Evolutionary conservation across 345 rosid species (phyloP).

Genomic region (Corchorus capsularis): DNA sequence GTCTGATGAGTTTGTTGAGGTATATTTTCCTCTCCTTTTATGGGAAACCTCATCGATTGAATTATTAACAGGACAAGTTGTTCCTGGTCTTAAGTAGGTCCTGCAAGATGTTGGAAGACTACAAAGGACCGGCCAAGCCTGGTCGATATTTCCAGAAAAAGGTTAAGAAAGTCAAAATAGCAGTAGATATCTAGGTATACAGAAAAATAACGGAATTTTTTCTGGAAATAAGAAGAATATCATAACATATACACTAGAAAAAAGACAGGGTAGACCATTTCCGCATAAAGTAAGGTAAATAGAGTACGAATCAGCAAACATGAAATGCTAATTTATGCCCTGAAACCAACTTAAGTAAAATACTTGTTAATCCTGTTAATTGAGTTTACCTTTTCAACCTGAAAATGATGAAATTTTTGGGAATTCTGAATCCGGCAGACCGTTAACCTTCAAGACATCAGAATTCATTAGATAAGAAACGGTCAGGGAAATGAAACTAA

Average conservation of each 20-base stretch:
- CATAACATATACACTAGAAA: too few species aligned
- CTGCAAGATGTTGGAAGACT: conserved; percentile 56
- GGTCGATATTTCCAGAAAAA: conserved; percentile 35
- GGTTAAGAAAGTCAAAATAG: conserved; percentile 12
- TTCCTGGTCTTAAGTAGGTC: conserved; percentile 71
- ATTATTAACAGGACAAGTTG: conserved; percentile 50
- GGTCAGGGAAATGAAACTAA: not conserved
- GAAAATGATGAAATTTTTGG: conserved; percentile 46
- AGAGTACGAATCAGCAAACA: not conserved
- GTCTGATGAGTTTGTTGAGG: conserved; percentile 33
- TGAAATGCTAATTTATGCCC: not conserved
- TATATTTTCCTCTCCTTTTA: conserved; percentile 42
- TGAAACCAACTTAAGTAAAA: not conserved
- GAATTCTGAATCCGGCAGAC: conserved; percentile 49
- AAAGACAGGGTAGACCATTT: too few species aligned
- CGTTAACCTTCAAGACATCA: conserved; percentile 43
- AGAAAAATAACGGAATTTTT: not conserved
- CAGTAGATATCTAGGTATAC: conserved; percentile 12
- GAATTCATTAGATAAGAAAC: conserved; percentile 17
- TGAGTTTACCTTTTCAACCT: conserved; percentile 63
- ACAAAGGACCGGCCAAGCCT: conserved; percentile 93
- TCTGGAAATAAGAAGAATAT: not conserved
- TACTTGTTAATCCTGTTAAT: conserved; percentile 1
- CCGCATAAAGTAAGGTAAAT: not conserved
- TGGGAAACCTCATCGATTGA: conserved; percentile 30